Conservation (phyloP, 1,284 basidiomycete genomes). For the Microbotryomycetes sp. region DNA sequence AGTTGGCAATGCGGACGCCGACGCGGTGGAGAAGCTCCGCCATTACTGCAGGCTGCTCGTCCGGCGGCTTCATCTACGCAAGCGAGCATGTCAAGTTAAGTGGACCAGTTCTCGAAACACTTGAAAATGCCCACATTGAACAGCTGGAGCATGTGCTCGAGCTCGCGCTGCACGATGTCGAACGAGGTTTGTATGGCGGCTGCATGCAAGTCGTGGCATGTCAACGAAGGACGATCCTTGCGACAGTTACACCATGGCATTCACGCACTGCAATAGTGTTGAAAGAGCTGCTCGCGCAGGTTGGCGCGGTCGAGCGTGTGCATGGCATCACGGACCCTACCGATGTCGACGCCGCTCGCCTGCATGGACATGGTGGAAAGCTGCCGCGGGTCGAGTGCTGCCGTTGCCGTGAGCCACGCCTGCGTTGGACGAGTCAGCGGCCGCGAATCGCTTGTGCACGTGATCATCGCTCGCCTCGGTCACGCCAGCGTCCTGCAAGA, state of each 20-base stretch:
- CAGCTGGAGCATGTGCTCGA: constrained; percentile 6
- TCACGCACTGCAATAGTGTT: constrained; percentile 52
- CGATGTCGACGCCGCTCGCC: neutral
- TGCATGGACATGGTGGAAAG: constrained; percentile 2
- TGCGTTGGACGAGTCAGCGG: neutral
- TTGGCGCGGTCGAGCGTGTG: constrained; percentile 5
- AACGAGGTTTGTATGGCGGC: constrained; percentile 5
- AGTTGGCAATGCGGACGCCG: constrained; percentile 17
- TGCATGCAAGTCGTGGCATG: too few relatives aligned
- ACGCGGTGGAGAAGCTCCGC: constrained; percentile 20
- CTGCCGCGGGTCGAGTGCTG: constrained; percentile 10
- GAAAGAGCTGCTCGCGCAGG: constrained; percentile 53
- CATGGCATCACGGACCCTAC: constrained; percentile 3
- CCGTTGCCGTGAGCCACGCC: constrained; percentile 19
- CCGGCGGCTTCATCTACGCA: neutral
- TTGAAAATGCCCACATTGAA: constrained; percentile 4
- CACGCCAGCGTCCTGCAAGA: neutral
- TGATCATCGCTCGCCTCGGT: neutral
- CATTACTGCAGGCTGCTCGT: neutral
- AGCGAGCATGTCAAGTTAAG: neutral
- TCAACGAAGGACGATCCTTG: too few relatives aligned
- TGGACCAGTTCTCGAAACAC: neutral
- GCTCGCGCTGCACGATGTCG: constrained; percentile 6
- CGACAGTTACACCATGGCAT: too few relatives aligned
- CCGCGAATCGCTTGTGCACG: neutral